Percentiles rank a stretch among this genome's conserved stretches.
Conservation (phyloP, 2,329 filamentous ascomycete species). For the Triangularia setosa region DNA sequence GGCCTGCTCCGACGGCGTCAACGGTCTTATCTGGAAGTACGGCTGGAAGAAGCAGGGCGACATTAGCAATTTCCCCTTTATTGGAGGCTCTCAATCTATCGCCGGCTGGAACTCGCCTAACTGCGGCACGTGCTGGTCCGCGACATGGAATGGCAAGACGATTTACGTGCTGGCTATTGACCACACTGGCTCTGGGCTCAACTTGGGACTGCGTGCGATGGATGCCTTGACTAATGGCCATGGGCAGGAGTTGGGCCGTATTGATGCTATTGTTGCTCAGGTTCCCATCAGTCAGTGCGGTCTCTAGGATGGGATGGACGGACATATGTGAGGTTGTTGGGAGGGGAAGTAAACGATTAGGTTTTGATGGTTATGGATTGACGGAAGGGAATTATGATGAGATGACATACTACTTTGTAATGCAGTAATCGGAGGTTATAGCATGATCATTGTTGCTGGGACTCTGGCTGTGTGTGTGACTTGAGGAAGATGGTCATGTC, state of each 20-base stretch:
- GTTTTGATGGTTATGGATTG: background rate
- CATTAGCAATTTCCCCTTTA: constrained; percentile 49
- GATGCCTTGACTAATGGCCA: constrained; percentile 51
- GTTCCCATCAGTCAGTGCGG: constrained; percentile 43
- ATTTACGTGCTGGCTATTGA: constrained; percentile 57
- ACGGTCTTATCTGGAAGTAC: constrained; percentile 62
- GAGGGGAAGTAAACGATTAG: constrained; percentile 1
- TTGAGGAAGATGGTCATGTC: constrained; percentile 31
- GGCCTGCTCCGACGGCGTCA: constrained; percentile 63
- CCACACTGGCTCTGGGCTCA: constrained; percentile 47
- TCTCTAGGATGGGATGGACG: constrained; percentile 18
- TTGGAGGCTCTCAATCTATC: constrained; percentile 52
- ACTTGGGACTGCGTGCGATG: constrained; percentile 55
- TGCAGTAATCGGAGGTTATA: constrained; percentile 1
- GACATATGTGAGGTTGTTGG: background rate
- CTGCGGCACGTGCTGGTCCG: constrained; percentile 58
- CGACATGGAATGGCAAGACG: constrained; percentile 47
- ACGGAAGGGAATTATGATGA: background rate
- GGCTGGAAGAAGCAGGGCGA: constrained; percentile 53
- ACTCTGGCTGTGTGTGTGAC: background rate
- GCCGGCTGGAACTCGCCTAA: constrained; percentile 28
- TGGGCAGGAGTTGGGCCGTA: constrained; percentile 46
- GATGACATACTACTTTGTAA: background rate
- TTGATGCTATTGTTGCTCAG: constrained; percentile 47
- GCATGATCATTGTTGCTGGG: background rate